These are phyloP conservation scores for Thermoascus crustaceus DNA, from an alignment of 2,329 filamentous ascomycete species.

Conservation along the genomic window DNA sequence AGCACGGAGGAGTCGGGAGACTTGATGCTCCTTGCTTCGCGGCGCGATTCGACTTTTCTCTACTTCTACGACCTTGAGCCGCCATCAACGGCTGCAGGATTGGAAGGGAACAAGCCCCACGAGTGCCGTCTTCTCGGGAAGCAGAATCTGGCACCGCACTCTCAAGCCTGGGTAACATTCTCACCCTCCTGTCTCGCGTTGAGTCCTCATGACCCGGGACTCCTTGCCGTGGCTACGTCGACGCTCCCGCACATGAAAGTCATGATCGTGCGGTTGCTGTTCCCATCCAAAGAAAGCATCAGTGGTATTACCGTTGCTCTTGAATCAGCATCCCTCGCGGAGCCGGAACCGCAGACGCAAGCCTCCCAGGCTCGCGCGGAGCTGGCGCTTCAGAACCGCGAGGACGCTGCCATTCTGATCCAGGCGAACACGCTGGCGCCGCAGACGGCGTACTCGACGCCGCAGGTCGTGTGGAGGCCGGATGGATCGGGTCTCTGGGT, in stretches of 20 bases:
- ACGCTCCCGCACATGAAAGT: slow-evolving; percentile 56
- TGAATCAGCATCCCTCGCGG: slow-evolving; percentile 2
- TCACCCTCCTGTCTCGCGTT: slow-evolving; percentile 51
- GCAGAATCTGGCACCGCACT: slow-evolving; percentile 55
- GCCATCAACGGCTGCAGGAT: slow-evolving; percentile 2
- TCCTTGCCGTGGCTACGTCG: slow-evolving; percentile 54
- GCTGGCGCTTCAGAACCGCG: slow-evolving; percentile 46
- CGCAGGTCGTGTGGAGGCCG: slow-evolving; percentile 53
- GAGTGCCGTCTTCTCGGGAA: slow-evolving; percentile 41
- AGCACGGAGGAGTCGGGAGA: slow-evolving; percentile 42
- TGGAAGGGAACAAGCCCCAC: slow-evolving; percentile 4
- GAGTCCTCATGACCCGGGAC: slow-evolving; percentile 45
- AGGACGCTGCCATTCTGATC: slow-evolving; percentile 52
- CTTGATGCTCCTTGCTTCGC: slow-evolving; percentile 45
- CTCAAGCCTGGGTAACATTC: slow-evolving; percentile 57
- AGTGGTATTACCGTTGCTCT: slow-evolving; percentile 7
- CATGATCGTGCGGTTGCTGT: slow-evolving; percentile 49
- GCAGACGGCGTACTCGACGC: slow-evolving; percentile 58
- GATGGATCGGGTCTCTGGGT: slow-evolving; percentile 56
- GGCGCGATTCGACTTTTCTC: slow-evolving; percentile 51
- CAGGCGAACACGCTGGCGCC: slow-evolving; percentile 53
- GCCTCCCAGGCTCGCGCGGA: slow-evolving; percentile 45
- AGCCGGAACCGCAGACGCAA: slow-evolving; percentile 33
- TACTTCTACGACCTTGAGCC: slow-evolving; percentile 43
- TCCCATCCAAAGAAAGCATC: slow-evolving; percentile 32